Evolutionary conservation across 345 rosid species (phyloP).

Genomic region (Acer saccharum): DNA sequence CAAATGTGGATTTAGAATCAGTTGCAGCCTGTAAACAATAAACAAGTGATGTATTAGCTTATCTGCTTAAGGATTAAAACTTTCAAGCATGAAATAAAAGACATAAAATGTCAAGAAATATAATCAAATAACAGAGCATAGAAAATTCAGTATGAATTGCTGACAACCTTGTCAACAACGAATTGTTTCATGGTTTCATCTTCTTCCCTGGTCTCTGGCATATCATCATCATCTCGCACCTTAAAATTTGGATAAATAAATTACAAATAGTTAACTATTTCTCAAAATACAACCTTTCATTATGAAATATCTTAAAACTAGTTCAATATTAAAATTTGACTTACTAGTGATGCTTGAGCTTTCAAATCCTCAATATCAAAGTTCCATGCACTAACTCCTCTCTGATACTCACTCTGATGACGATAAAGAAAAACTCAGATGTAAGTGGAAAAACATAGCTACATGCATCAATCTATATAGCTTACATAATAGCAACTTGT

Average conservation of each 20-base stretch:
- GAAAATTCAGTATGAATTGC: background rate
- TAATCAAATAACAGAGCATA: background rate
- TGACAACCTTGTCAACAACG: constrained; percentile 48
- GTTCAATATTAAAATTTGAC: constrained; percentile 19
- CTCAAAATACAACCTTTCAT: background rate
- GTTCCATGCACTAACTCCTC: constrained; percentile 99
- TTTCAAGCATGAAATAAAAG: constrained; percentile 2
- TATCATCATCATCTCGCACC: constrained; percentile 82
- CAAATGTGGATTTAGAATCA: constrained; percentile 26
- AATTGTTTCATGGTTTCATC: constrained; percentile 46
- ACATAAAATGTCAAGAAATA: constrained; percentile 4
- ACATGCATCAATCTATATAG: background rate
- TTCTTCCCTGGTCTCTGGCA: constrained; percentile 59
- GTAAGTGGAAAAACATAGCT: constrained; percentile 1
- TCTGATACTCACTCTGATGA: constrained; percentile 89
- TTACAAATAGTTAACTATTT: constrained; percentile 14
- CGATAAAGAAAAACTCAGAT: constrained; percentile 8
- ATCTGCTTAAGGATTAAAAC: constrained; percentile 11
- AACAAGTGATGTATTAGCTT: constrained; percentile 15
- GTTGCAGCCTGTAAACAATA: constrained; percentile 36
- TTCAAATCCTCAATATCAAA: constrained; percentile 93
- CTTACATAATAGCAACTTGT: constrained; percentile 6
- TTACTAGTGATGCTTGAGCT: constrained; percentile 93
- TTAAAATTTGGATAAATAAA: constrained; percentile 29
- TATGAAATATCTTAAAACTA: constrained; percentile 6